Percentiles rank a stretch among this genome's conserved stretches.
phyloP scores from a whole-genome alignment of 2,329 filamentous ascomycete species.

The Ophiostoma sp. region DNA sequence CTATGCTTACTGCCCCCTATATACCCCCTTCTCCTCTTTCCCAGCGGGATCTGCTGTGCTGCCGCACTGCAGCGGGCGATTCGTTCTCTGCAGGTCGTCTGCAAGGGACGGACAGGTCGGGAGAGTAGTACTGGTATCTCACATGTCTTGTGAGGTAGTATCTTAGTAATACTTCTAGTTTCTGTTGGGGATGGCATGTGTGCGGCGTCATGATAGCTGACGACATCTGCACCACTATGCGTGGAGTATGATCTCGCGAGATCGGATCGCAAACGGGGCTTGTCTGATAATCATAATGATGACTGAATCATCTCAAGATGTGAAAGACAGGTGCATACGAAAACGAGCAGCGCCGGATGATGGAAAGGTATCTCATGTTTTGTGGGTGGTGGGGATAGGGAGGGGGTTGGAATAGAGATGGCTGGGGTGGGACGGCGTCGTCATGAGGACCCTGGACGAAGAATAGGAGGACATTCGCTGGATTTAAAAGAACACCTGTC shows the following conservation, averaged over 20 bases:
- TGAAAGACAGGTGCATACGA: neutral
- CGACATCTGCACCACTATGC: neutral
- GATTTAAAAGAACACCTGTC: neutral
- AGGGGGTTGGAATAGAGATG: slow-evolving; percentile 5
- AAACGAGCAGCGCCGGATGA: slow-evolving; percentile 8
- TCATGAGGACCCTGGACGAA: neutral
- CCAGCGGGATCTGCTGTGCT: slow-evolving; percentile 19
- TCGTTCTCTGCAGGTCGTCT: slow-evolving; percentile 9
- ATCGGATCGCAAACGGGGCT: neutral
- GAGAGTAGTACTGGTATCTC: neutral
- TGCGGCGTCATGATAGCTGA: slow-evolving; percentile 4
- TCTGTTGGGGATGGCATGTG: neutral
- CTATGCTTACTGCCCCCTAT: neutral
- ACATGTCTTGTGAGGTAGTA: neutral
- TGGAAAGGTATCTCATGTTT: neutral
- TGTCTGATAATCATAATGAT: neutral
- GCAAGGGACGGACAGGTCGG: slow-evolving; percentile 17
- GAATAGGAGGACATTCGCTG: neutral
- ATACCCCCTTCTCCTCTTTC: neutral
- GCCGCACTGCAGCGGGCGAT: slow-evolving; percentile 20
- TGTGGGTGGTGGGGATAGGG: neutral
- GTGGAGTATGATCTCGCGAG: slow-evolving; percentile 1
- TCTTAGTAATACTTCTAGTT: neutral
- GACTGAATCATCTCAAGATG: neutral
- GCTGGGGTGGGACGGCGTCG: slow-evolving; percentile 4